Base-by-base conservation (phyloP, 2,329 filamentous ascomycete species). In the Metarhizium robertsii region DNA sequence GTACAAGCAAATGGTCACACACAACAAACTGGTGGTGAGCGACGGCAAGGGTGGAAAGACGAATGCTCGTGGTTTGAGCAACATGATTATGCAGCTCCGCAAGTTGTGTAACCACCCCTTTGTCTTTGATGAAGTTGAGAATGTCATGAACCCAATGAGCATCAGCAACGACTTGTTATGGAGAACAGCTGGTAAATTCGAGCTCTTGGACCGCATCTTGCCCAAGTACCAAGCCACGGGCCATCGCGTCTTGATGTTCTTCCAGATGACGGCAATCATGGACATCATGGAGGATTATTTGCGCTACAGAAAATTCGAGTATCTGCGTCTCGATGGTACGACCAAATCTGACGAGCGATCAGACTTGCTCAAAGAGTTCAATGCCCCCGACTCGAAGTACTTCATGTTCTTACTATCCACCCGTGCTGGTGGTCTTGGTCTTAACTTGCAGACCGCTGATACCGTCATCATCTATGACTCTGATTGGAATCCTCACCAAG, bases 251-350 rank as follows among this genome's bases (percentile, higher is more conserved):
- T 79, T 99, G 70, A 97, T 99, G 88, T 99, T 99, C 81, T 99
- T 99, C 80, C 94, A 99, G 71, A 99, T 99, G 94, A 99, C 94
- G 4, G 92, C 95, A 59, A 99, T 99, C 69, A 99, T 99, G 94
- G 96, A 99, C 73, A 99, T 99, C 66, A 97, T 99, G 94, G 94
- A 99, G 65, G 94, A 99, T 69, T 99, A 95, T 70, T 74, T 99
- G 59, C 87, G 92, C 3, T 87, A 90, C 66, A 83, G 90, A 61
- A 87, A 86, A 50, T 79, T 96, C 62, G 80, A 88, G 66, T 99
- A 95, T 69, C 79, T 99, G 61, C 91, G 94, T 69, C 79, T 99
- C 57, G 94, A 99, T 66, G 94, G 94, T 76, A 94, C 91, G 0
- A 99, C 94, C 49, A 99, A 99, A 71, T 92, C 94, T 1, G 94